phyloP scores from a whole-genome alignment of 441 rosid genomes.

The Adansonia grandidieri region DNA sequence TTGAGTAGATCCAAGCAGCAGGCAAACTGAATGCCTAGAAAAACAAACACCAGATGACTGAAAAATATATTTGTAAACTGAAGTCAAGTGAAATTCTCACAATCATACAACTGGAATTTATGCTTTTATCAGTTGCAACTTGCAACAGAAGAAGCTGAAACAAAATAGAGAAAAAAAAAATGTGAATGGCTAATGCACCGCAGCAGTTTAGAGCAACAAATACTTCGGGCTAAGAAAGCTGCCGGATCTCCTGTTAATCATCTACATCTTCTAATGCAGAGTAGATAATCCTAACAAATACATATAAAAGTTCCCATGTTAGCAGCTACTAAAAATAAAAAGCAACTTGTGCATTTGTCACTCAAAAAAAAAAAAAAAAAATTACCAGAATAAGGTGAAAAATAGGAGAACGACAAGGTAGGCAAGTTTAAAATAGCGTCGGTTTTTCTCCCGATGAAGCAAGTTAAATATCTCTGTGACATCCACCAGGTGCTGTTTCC shows the following conservation, averaged over 20 bases:
- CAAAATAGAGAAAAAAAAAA: constrained; percentile 15
- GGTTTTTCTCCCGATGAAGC: constrained; percentile 87
- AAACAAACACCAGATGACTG: neutral
- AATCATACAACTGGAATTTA: constrained; percentile 24
- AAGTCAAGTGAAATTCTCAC: constrained; percentile 2
- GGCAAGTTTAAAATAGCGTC: constrained; percentile 79
- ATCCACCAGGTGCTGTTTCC: constrained; percentile 69
- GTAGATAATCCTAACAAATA: constrained; percentile 69
- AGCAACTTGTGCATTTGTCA: neutral
- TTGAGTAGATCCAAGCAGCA: neutral
- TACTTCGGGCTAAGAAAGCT: constrained; percentile 1
- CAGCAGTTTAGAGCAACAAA: constrained; percentile 24
- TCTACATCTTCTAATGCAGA: constrained; percentile 72
- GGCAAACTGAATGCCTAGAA: neutral
- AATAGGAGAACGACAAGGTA: constrained; percentile 70
- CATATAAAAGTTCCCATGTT: neutral
- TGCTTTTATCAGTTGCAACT: constrained; percentile 40
- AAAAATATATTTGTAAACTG: neutral
- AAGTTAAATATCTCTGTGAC: constrained; percentile 96
- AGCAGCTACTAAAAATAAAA: neutral
- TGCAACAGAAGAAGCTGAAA: constrained; percentile 18
- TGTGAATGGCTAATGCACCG: constrained; percentile 19
- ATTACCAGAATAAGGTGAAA: constrained; percentile 86
- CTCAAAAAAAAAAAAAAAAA: neutral
- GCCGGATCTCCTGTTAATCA: constrained; percentile 21